Conservation (phyloP, 768 basidiomycete species). For the Chalciporus piperatus region DNA sequence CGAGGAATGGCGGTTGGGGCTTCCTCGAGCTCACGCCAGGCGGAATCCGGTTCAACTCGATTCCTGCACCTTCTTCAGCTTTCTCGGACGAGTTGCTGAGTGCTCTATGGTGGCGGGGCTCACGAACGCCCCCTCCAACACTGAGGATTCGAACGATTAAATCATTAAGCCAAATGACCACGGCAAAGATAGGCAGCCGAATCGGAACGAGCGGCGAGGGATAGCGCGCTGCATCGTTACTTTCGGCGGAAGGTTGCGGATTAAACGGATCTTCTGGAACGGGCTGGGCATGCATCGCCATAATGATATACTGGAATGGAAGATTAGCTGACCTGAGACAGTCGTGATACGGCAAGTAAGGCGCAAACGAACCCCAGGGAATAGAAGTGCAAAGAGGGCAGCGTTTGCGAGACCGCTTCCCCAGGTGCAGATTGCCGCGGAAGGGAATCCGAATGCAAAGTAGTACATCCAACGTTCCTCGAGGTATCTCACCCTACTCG, state of each 20-base stretch:
- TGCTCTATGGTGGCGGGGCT: constrained; percentile 23
- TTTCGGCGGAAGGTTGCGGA: constrained; percentile 39
- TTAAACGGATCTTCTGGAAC: constrained; percentile 75
- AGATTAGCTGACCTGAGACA: constrained; percentile 4
- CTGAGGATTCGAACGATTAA: constrained; percentile 60
- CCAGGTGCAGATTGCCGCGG: constrained; percentile 69
- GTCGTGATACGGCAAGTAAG: neutral
- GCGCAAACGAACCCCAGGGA: constrained; percentile 59
- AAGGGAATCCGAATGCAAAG: constrained; percentile 80
- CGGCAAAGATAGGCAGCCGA: constrained; percentile 71
- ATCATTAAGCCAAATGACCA: constrained; percentile 76
- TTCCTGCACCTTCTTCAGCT: constrained; percentile 58
- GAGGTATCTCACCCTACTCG: constrained; percentile 65
- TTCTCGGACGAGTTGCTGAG: constrained; percentile 53
- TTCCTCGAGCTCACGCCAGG: constrained; percentile 4
- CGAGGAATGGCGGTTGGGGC: constrained; percentile 6
- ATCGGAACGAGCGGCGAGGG: constrained; percentile 80
- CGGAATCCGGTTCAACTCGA: constrained; percentile 21
- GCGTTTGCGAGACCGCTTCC: constrained; percentile 75
- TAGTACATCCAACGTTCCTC: constrained; percentile 92
- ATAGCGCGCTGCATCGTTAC: constrained; percentile 48
- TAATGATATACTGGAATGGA: constrained; percentile 68
- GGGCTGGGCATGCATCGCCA: constrained; percentile 77
- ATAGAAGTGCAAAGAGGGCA: constrained; percentile 79
- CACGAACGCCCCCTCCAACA: constrained; percentile 40